These are phyloP conservation scores for Aureobasidium sp. DNA, from an alignment of 2,329 filamentous ascomycete species.

Conservation along the genomic window DNA sequence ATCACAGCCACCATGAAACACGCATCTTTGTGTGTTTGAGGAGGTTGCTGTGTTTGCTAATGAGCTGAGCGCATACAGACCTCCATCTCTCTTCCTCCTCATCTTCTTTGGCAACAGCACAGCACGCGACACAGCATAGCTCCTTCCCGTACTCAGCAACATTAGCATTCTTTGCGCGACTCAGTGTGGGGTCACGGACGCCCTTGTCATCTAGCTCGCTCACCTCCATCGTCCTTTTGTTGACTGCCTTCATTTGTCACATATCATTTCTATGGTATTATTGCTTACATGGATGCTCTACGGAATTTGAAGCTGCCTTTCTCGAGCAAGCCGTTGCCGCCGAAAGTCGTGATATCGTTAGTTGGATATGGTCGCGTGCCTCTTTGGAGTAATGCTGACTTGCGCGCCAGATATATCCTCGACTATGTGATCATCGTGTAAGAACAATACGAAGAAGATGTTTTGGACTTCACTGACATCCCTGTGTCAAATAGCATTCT, in stretches of 20 bases:
- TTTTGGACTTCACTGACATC: neutral
- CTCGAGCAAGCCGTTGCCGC: conserved; percentile 44
- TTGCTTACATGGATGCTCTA: neutral
- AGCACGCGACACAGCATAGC: neutral
- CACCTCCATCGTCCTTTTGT: neutral
- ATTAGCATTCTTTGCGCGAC: neutral
- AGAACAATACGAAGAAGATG: conserved; percentile 10
- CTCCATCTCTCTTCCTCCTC: neutral
- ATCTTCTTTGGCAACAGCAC: neutral
- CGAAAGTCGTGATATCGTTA: conserved; percentile 46
- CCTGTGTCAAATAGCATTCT: conserved; percentile 34
- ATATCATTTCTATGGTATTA: neutral
- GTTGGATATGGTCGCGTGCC: conserved; percentile 19
- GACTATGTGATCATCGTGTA: conserved; percentile 54
- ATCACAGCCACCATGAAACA: conserved; percentile 8
- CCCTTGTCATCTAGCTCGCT: neutral
- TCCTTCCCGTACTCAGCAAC: neutral
- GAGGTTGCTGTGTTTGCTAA: neutral
- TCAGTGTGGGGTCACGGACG: neutral
- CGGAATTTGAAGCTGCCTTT: conserved; percentile 39
- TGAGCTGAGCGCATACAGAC: neutral
- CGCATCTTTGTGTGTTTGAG: neutral
- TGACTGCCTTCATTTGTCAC: neutral
- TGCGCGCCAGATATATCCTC: conserved; percentile 41
- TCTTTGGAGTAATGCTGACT: neutral